phyloP scores from a whole-genome alignment of 345 rosid species.

The Populus alba region DNA sequence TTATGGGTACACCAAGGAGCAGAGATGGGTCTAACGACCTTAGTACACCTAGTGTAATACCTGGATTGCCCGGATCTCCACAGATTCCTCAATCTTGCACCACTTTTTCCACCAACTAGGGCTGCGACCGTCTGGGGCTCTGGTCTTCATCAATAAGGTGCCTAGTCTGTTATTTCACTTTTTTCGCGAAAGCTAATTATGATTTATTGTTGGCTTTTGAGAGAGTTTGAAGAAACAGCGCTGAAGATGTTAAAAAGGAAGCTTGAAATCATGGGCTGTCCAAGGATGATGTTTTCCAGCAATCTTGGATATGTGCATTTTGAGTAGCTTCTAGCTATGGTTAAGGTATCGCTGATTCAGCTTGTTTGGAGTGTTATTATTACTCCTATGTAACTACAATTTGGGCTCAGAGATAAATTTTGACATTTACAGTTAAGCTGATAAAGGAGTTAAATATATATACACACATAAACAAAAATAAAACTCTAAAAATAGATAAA shows the following conservation, averaged over 20 bases:
- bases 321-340: neutral
- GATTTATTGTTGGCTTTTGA: neutral
- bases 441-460: neutral
- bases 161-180: neutral
- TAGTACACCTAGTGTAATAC: constrained; percentile 19
- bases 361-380: neutral
- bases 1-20: constrained; percentile 35
- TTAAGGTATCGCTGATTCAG: neutral
- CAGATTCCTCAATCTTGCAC: constrained; percentile 91
- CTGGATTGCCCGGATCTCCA: constrained; percentile 57
- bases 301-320: neutral
- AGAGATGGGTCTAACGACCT: constrained; percentile 19
- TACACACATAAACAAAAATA: neutral
- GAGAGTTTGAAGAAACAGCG: neutral
- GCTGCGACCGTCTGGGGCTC: neutral
- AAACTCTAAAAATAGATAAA: neutral
- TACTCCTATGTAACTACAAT: neutral
- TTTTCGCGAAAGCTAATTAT: neutral
- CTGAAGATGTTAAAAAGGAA: neutral
- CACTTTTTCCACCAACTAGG: constrained; percentile 69
- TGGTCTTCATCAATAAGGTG: neutral
- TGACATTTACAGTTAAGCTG: neutral
- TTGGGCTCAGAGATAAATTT: neutral
- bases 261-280: neutral
- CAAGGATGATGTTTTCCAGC: neutral